These are phyloP conservation scores for Biscogniauxia mediterranea DNA, from an alignment of 2,329 filamentous ascomycete species.

Conservation along the genomic window DNA sequence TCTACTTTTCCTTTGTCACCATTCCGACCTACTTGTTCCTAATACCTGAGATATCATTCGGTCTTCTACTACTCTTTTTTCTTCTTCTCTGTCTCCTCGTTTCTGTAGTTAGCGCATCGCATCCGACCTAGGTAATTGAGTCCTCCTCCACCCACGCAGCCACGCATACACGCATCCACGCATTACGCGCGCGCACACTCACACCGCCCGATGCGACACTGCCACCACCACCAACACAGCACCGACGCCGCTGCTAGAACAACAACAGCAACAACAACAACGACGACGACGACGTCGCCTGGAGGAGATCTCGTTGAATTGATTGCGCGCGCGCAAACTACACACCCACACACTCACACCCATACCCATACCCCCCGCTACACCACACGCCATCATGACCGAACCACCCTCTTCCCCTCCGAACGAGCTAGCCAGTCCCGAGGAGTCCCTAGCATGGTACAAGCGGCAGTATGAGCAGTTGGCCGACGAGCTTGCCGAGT, in stretches of 20 bases:
- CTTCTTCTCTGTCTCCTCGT: not conserved
- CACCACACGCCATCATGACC: constrained; percentile 41
- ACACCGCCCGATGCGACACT: constrained; percentile 23
- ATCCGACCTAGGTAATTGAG: constrained; percentile 1
- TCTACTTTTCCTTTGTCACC: not conserved
- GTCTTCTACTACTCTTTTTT: not conserved
- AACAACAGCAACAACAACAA: too few relatives aligned
- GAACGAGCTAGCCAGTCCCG: constrained; percentile 51
- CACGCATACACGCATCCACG: too few relatives aligned
- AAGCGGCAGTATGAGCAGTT: constrained; percentile 93
- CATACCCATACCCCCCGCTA: too few relatives aligned
- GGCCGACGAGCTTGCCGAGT: constrained; percentile 87
- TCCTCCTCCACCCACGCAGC: not conserved
- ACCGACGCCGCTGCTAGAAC: constrained; percentile 14
- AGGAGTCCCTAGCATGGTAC: constrained; percentile 89
- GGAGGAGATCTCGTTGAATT: not conserved
- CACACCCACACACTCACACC: too few relatives aligned
- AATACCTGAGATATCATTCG: not conserved
- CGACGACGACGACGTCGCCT: too few relatives aligned
- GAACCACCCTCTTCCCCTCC: constrained; percentile 64
- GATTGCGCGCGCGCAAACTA: not conserved
- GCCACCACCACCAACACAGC: constrained; percentile 11
- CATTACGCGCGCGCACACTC: not conserved
- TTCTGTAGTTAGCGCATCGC: constrained; percentile 4
- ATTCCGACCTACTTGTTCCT: not conserved